These are phyloP conservation scores for Deuterostichococcus epilithicus DNA, from an alignment of 139 green algal species.

Conservation along the genomic window DNA sequence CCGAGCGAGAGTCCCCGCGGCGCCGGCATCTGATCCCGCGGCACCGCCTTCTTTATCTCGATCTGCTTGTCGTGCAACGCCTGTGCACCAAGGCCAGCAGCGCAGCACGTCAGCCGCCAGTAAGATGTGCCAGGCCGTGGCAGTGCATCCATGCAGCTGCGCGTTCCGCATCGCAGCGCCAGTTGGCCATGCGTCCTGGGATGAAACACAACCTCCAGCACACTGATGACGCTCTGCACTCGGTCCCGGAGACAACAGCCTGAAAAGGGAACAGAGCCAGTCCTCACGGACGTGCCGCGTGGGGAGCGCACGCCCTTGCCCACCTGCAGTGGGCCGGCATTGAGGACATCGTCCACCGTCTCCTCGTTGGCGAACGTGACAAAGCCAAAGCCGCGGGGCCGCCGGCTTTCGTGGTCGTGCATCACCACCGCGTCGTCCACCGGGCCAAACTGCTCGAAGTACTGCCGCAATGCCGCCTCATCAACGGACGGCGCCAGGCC, in stretches of 20 bases:
- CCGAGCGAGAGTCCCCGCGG: neutral
- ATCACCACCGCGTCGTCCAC: constrained; percentile 74
- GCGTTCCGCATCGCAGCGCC: too few relatives aligned
- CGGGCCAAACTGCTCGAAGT: constrained; percentile 78
- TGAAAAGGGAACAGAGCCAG: too few relatives aligned
- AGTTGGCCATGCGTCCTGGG: too few relatives aligned
- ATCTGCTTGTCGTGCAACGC: constrained; percentile 91
- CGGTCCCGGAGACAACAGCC: too few relatives aligned
- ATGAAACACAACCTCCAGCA: too few relatives aligned
- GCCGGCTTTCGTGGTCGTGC: constrained; percentile 91
- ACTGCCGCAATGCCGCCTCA: constrained; percentile 67
- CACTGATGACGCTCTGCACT: too few relatives aligned
- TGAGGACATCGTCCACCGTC: constrained; percentile 81
- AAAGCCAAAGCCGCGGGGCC: constrained; percentile 94
- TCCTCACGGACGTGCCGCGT: too few relatives aligned
- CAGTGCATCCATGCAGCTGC: constrained; percentile 53
- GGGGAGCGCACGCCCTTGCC: neutral
- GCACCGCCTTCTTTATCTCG: constrained; percentile 89
- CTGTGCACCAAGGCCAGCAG: too few relatives aligned
- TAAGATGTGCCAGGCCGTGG: too few relatives aligned
- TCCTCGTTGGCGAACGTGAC: constrained; percentile 91
- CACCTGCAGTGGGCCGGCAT: neutral
- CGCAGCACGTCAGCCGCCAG: too few relatives aligned
- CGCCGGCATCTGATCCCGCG: constrained; percentile 76
- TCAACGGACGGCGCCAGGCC: constrained; percentile 85